Evolutionary conservation across 208 protist genomes (phyloP).

Genomic region (Trypanosoma melophagium): DNA sequence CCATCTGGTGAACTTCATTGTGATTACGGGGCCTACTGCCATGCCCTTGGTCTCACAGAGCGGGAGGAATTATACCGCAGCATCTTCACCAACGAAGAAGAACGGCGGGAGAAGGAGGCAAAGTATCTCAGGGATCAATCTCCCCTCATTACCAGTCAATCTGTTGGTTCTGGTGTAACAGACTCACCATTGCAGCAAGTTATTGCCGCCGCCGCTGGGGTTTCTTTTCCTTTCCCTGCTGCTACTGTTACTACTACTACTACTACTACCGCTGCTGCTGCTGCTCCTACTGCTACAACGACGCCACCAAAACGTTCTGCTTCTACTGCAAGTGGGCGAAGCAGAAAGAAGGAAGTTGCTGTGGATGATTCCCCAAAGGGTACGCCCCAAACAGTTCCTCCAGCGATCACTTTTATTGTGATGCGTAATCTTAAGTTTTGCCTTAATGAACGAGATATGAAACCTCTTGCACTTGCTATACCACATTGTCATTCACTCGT

Average conservation of each 20-base stretch:
- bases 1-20: slow-evolving; percentile 79
- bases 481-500: slow-evolving; percentile 81
- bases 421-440: slow-evolving; percentile 79
- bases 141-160: neutral
- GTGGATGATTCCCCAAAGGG: neutral
- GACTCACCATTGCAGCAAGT: neutral
- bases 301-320: slow-evolving; percentile 9
- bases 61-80: slow-evolving; percentile 80
- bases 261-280: neutral
- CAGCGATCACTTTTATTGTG: slow-evolving; percentile 54
- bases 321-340: slow-evolving; percentile 1
- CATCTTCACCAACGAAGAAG: slow-evolving; percentile 43
- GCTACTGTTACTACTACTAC: neutral
- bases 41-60: slow-evolving; percentile 75
- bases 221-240: no score
- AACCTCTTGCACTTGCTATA: slow-evolving; percentile 75
- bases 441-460: slow-evolving; percentile 87
- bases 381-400: neutral
- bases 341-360: slow-evolving; percentile 3
- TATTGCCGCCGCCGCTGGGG: neutral
- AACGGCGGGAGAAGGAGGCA: slow-evolving; percentile 7
- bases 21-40: slow-evolving; percentile 89
- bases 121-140: neutral
- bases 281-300: no score
- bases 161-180: neutral